Evolutionary conservation across 1,139 yeast genomes (phyloP).

Genomic region (Sugiyamaella paludigena): DNA sequence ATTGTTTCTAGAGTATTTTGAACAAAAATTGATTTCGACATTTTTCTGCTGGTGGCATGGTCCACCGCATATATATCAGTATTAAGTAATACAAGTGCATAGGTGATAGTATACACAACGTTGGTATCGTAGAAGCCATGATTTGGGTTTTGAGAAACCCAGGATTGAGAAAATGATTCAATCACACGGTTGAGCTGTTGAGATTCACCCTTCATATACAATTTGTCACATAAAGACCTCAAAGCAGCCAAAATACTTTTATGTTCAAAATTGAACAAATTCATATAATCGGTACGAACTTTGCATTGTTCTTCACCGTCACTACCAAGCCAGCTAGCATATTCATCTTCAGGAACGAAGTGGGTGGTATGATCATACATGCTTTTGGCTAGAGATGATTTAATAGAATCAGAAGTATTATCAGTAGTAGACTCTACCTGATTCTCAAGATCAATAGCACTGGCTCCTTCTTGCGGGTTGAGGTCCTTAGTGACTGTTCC

Average conservation of each 20-base stretch:
- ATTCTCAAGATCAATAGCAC: too few relatives aligned
- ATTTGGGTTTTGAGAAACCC: constrained; percentile 51
- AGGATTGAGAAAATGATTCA: constrained; percentile 64
- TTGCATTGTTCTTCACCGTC: constrained; percentile 24
- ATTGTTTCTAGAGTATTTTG: constrained; percentile 33
- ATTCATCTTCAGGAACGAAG: constrained; percentile 29
- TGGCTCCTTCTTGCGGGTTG: too few relatives aligned
- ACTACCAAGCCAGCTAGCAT: constrained; percentile 35
- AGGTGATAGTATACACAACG: constrained; percentile 68
- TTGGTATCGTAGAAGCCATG: constrained; percentile 55
- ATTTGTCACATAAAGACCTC: constrained; percentile 57
- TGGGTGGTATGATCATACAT: constrained; percentile 28
- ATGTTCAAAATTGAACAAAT: constrained; percentile 32
- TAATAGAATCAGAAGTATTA: too few relatives aligned
- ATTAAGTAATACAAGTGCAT: constrained; percentile 68
- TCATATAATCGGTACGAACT: constrained; percentile 33
- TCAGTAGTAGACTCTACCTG: too few relatives aligned
- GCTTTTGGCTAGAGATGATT: constrained; percentile 20
- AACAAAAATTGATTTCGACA: constrained; percentile 33
- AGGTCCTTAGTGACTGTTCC: too few relatives aligned
- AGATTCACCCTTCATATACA: constrained; percentile 78
- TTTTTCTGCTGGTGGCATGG: constrained; percentile 37
- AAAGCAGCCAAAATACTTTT: constrained; percentile 47
- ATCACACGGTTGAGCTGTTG: constrained; percentile 75
- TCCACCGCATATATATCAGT: constrained; percentile 41